Conservation (phyloP, 352 stramenopile genomes). For the Phytophthora sansomeana region DNA sequence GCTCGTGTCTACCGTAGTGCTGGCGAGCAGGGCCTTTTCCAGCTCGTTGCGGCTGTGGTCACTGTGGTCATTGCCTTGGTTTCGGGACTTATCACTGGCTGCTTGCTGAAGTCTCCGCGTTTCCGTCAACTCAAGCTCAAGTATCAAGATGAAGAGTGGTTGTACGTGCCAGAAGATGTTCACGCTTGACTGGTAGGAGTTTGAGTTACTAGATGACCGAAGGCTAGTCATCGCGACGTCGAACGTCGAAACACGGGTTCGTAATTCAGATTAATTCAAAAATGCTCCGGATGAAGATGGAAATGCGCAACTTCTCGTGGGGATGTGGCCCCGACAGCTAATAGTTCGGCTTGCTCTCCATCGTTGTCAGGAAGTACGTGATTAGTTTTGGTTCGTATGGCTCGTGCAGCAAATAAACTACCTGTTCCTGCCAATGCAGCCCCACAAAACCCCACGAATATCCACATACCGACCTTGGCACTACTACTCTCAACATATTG, state of each 20-base stretch:
- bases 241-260: too few relatives aligned
- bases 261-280: too few relatives aligned
- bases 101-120: slow-evolving; percentile 46
- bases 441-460: slow-evolving; percentile 65
- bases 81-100: slow-evolving; percentile 41
- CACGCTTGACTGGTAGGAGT: not conserved
- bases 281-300: not conserved
- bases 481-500: slow-evolving; percentile 52
- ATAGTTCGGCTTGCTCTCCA: slow-evolving; percentile 23
- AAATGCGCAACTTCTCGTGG: slow-evolving; percentile 14
- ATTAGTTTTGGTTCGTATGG: slow-evolving; percentile 47
- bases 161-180: slow-evolving; percentile 45
- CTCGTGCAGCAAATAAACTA: slow-evolving; percentile 46
- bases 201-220: too few relatives aligned
- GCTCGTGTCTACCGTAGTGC: slow-evolving; percentile 49
- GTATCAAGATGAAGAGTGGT: slow-evolving; percentile 73
- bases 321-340: slow-evolving; percentile 28
- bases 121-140: slow-evolving; percentile 57
- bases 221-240: too few relatives aligned
- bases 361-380: slow-evolving; percentile 51
- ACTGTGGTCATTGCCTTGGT: slow-evolving; percentile 44
- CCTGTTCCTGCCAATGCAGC: slow-evolving; percentile 39
- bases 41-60: slow-evolving; percentile 49
- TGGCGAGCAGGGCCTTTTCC: slow-evolving; percentile 51
- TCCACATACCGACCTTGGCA: slow-evolving; percentile 63